These are phyloP conservation scores for Roridomyces roridus DNA, from an alignment of 768 basidiomycete species.

Conservation along the genomic window DNA sequence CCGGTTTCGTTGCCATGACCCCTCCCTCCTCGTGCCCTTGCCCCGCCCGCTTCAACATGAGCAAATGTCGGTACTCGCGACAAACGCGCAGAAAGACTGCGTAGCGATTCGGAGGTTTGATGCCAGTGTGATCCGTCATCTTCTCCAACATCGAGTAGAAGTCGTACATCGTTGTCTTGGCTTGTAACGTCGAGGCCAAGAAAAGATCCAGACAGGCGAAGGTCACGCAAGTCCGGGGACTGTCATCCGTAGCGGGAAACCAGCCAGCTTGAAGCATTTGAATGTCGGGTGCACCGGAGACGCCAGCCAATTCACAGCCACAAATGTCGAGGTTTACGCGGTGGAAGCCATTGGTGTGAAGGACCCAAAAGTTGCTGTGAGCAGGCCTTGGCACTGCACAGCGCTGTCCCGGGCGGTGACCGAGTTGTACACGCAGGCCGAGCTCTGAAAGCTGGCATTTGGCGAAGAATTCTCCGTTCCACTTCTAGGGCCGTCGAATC, in stretches of 20 bases:
- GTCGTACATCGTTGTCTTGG: conserved; percentile 8
- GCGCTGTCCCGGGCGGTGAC: not conserved
- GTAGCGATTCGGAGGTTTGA: conserved; percentile 15
- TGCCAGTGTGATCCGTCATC: not conserved
- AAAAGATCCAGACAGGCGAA: not conserved
- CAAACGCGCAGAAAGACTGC: conserved; percentile 12
- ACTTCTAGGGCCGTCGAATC: not conserved
- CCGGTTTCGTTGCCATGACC: conserved; percentile 22
- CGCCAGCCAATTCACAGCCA: not conserved
- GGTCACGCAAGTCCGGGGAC: not conserved
- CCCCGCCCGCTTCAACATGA: conserved; percentile 32
- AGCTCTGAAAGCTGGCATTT: not conserved
- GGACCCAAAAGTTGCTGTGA: not conserved
- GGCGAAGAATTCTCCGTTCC: not conserved
- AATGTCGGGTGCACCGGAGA: not conserved
- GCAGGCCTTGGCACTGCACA: not conserved
- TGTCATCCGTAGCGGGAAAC: conserved; percentile 2
- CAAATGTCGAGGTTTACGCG: not conserved
- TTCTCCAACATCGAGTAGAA: conserved; percentile 1
- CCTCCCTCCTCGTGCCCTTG: conserved; percentile 31
- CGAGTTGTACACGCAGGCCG: not conserved
- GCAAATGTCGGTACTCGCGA: conserved; percentile 30
- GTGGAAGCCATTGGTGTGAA: not conserved
- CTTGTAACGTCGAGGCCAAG: not conserved
- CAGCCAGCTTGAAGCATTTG: not conserved